Conservation (phyloP, 2,329 filamentous ascomycete species). For the Botryotinia calthae region DNA sequence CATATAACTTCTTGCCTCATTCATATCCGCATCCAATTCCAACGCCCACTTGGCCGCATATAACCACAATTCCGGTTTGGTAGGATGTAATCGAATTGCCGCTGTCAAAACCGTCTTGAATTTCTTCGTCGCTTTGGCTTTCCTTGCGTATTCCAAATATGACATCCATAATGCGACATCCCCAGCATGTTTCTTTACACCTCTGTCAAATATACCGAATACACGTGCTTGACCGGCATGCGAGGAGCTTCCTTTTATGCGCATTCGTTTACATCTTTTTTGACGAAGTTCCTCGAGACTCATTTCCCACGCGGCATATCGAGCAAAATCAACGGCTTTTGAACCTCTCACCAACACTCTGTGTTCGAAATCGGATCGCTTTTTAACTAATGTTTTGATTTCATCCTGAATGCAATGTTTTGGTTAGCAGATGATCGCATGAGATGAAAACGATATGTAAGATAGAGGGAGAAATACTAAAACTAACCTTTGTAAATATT, state of each 20-base stretch:
- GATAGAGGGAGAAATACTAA: conserved; percentile 18
- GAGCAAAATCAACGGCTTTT: conserved; percentile 73
- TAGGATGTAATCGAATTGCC: conserved; percentile 81
- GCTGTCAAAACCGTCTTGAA: conserved; percentile 63
- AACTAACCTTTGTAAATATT: conserved; percentile 73
- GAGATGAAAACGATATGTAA: background rate
- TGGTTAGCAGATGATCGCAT: background rate
- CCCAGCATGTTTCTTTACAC: conserved; percentile 78
- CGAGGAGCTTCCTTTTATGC: conserved; percentile 64
- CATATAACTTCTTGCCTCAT: conserved; percentile 79
- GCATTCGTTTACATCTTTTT: conserved; percentile 79
- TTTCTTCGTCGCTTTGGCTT: conserved; percentile 62
- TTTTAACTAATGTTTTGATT: conserved; percentile 82
- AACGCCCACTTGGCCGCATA: conserved; percentile 75
- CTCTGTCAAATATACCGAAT: conserved; percentile 86
- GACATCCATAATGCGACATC: conserved; percentile 82
- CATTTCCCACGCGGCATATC: conserved; percentile 74
- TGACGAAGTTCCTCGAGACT: conserved; percentile 71
- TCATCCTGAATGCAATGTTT: conserved; percentile 61
- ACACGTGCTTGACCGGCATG: conserved; percentile 77
- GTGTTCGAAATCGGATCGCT: conserved; percentile 91
- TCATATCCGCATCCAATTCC: conserved; percentile 82
- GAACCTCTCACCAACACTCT: conserved; percentile 79
- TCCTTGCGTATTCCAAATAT: conserved; percentile 78
- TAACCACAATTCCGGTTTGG: conserved; percentile 80